A percentile compares a stretch with the other conserved stretches of the same genome.
Evolutionary conservation across 2,329 filamentous ascomycete genomes (phyloP).

Genomic region (Claviceps digitariae): DNA sequence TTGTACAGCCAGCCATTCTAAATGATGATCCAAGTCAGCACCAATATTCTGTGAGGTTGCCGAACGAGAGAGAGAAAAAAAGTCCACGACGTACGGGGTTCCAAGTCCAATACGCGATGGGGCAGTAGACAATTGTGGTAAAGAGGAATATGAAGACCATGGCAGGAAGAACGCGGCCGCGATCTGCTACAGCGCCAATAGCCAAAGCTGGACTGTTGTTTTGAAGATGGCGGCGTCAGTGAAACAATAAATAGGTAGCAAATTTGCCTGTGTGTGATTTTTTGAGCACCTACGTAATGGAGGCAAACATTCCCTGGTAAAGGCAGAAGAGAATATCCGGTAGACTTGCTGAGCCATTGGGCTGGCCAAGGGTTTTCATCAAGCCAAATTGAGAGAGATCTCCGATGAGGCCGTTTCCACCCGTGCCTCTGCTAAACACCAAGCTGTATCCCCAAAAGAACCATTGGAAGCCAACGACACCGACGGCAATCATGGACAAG

Average conservation of each 20-base stretch:
- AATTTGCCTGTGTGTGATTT: background rate
- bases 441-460: constrained; percentile 93
- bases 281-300: constrained; percentile 57
- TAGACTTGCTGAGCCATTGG: constrained; percentile 57
- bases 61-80: background rate
- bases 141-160: constrained; percentile 57
- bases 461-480: constrained; percentile 78
- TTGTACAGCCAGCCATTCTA: constrained; percentile 54
- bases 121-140: constrained; percentile 59
- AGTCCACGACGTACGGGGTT: constrained; percentile 29
- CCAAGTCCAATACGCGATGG: constrained; percentile 68
- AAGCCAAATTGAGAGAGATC: constrained; percentile 72
- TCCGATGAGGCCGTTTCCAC: constrained; percentile 64
- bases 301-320: constrained; percentile 82
- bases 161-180: constrained; percentile 47
- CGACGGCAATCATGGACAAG: constrained; percentile 69
- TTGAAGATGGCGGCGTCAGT: background rate
- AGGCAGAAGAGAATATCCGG: constrained; percentile 76
- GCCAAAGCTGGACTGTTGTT: constrained; percentile 36
- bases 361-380: constrained; percentile 60
- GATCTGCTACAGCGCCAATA: constrained; percentile 47
- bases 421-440: constrained; percentile 57
- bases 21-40: background rate
- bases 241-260: background rate
- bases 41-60: background rate